Base-by-base conservation (phyloP, 2,329 filamentous ascomycete species). In the Colletotrichum endophyticum region DNA sequence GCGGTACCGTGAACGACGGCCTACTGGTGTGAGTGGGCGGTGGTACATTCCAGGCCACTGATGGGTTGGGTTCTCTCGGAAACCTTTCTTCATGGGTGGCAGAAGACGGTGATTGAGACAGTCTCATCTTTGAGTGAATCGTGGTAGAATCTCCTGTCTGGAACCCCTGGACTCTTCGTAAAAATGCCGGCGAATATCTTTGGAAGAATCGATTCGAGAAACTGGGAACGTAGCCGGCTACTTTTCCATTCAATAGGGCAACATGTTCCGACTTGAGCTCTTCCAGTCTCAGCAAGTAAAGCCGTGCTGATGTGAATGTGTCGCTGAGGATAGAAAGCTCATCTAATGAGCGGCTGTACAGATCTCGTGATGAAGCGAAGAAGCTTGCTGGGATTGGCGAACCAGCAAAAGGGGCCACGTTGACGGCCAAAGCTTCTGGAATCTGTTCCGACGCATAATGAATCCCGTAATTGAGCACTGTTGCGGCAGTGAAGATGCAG, bases 401-500 rank as follows among this genome's bases (percentile, higher is more conserved):
- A n/a, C 73, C 27, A 15, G 57, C 64, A 6, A 76, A 76, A 4
- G 73, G 49, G 19, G 64, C 36, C 6, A 76, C 11, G 3, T 70
- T 44, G 11, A 73, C 36, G 8, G 63, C 73, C 4, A 67, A 6
- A 3, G 56, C 69, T 6, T 67, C 69, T 4, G 57, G 28, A 8
- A 59, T 30, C 8, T 25, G 63, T 3, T 76, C 63, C 6, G 64
- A n/a, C 15, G 70, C 44, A 11, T 73, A 76, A 12, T 73, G 56
- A 13, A 69, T 28, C 7, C 73, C 70, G 6, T 63, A 36, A n/a
- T 34, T 36, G 32, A 68, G 53, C 8, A 76, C 57, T 9, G 73
- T 76, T 7, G 61, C 73, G 1, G 73, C 73, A 7, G 70, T 76
- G 34, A 76, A 76, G 12, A 76, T 64, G 16, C 73, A 76, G 8